phyloP scores from a whole-genome alignment of 805 yeast genomes.

The Lipomyces orientalis region DNA sequence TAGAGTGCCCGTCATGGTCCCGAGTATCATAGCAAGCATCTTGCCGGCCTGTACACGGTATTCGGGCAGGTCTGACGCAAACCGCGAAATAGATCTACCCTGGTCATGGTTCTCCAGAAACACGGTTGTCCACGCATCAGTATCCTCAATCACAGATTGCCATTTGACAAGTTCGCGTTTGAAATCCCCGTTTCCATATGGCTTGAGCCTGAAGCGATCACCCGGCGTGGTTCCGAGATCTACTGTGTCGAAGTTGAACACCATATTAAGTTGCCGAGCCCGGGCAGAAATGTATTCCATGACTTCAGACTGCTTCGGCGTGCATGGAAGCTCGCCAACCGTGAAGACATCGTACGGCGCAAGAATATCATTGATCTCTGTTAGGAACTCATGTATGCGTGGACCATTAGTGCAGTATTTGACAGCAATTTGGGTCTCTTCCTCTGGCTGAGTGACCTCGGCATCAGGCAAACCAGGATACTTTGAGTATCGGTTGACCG shows the following conservation, averaged over 20 bases:
- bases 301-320: constrained; percentile 44
- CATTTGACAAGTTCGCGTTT: constrained; percentile 11
- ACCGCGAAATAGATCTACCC: constrained; percentile 61
- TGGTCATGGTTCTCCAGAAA: constrained; percentile 66
- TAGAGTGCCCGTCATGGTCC: constrained; percentile 60
- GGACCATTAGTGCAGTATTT: constrained; percentile 54
- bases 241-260: constrained; percentile 48
- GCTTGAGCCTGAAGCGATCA: no score
- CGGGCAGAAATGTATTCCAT: constrained; percentile 27
- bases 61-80: constrained; percentile 52
- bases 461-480: constrained; percentile 55
- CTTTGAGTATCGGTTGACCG: constrained; percentile 60
- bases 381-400: constrained; percentile 62
- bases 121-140: constrained; percentile 57
- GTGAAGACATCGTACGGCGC: constrained; percentile 59
- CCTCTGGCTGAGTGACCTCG: constrained; percentile 52
- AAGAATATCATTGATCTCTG: constrained; percentile 54
- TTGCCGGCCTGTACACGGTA: constrained; percentile 53
- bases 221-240: constrained; percentile 17
- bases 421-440: constrained; percentile 51
- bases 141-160: constrained; percentile 48
- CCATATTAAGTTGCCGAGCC: constrained; percentile 48
- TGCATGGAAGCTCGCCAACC: constrained; percentile 61
- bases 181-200: constrained; percentile 15
- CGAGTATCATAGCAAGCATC: constrained; percentile 53